Evolutionary conservation across 352 stramenopile genomes (phyloP), one percentile per base, ranked within the genome.

Genomic region (Elongisporangium senticosum): DNA sequence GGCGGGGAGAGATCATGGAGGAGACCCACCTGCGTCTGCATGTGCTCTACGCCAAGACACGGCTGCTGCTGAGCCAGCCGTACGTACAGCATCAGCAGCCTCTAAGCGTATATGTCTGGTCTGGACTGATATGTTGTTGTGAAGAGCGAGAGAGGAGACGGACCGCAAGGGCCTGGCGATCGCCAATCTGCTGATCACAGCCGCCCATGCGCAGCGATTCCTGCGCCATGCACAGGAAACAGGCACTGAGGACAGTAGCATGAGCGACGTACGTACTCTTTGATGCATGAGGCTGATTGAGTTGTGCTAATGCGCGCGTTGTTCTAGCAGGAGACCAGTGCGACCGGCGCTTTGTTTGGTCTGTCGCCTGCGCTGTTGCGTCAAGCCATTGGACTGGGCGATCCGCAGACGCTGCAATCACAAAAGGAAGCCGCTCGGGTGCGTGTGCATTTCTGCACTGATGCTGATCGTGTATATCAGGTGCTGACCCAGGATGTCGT

Each of bases 171-270:
- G 33, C 11, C 33, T 43, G 33, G 33, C 8, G 33, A 24, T 67
- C 3, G 68, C 65, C 7, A 65, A 76, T 60, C 33, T 76, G 23
- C 49, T 79, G 26, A 49, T 79, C 51, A 67, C 68, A 0, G 52
- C 70, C 1, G 71, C 65, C 7, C 68, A 76, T 24, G 56, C 59
- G 3, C 65, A 79, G 49, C 68, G 65, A 2, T 51, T 79, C 4
- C 49, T 79, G n/a, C 58, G 33, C 22, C n/a, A 37, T 20, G 10
- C 53, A 51, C 22, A 19, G 14, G 22, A 15, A 26, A 5, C 43
- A 11, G 10, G n/a, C 20, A 37, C 20, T 20, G 51, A 68, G 7
- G 49, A 20, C 49, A 55, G 19, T 48, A 53, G 19, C 6, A 52
- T 28, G 43, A 26, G 39, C n/a, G 21, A 23, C 19, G 14, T 11